Percentiles rank a stretch among this genome's conserved stretches.
phyloP scores from a whole-genome alignment of 257 asterid genomes.

The Apocynum venetum region DNA sequence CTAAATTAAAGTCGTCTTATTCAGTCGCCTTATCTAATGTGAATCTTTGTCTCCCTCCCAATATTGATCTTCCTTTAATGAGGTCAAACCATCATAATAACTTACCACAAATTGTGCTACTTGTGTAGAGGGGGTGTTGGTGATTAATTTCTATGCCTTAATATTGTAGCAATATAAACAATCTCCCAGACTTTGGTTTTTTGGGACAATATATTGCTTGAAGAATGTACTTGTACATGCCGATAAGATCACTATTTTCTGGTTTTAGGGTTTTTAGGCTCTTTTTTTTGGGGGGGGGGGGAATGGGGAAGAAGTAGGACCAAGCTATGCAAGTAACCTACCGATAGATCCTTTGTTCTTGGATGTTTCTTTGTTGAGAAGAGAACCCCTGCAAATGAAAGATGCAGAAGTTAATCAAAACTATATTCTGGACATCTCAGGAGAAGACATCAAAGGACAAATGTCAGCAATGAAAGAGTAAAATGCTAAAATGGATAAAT shows the following conservation, averaged over 20 bases:
- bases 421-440: background rate
- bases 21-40: background rate
- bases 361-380: conserved; percentile 90
- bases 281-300: background rate
- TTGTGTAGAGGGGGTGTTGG: too few relatives aligned
- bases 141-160: background rate
- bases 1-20: background rate
- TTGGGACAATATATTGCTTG: background rate
- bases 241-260: background rate
- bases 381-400: conserved; percentile 63
- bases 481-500: background rate
- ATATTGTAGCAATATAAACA: background rate
- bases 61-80: background rate
- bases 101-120: background rate
- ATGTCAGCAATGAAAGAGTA: background rate
- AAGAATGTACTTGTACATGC: background rate
- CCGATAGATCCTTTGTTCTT: conserved; percentile 93
- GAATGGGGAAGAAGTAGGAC: background rate
- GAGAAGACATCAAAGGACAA: background rate
- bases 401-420: background rate
- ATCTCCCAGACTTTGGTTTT: background rate
- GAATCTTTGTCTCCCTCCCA: background rate
- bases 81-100: background rate
- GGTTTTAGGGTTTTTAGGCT: background rate
- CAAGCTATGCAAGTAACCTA: conserved; percentile 27